phyloP scores from a whole-genome alignment of 495 filamentous ascomycete genomes.

The Penicillium chermesinum region DNA sequence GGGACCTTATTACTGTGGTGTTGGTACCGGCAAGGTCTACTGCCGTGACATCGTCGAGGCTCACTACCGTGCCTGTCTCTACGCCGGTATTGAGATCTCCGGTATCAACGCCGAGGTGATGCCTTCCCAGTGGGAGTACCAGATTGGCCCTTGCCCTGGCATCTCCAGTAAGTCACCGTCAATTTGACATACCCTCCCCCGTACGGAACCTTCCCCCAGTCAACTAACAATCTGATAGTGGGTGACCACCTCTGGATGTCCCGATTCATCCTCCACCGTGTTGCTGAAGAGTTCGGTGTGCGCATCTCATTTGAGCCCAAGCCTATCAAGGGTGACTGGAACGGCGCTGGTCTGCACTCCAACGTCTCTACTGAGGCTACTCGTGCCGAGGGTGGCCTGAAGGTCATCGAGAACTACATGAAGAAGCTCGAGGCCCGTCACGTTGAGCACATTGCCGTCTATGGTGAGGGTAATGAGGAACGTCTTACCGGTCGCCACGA shows the following conservation, averaged over 20 bases:
- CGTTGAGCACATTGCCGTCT: conserved; percentile 93
- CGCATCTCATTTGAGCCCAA: conserved; percentile 96
- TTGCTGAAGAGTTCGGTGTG: conserved; percentile 95
- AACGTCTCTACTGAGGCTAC: conserved; percentile 87
- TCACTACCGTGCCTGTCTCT: conserved; percentile 97
- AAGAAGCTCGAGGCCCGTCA: conserved; percentile 86
- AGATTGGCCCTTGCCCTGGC: conserved; percentile 89
- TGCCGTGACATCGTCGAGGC: conserved; percentile 98
- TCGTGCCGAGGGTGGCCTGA: conserved; percentile 90
- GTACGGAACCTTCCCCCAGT: too few relatives aligned
- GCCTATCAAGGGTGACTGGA: conserved; percentile 99
- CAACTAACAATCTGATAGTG: too few relatives aligned
- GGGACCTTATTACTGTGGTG: conserved; percentile 99
- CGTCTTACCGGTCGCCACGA: conserved; percentile 95
- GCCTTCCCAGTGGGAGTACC: conserved; percentile 99
- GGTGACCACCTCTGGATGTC: conserved; percentile 98
- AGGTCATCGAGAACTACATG: conserved; percentile 80
- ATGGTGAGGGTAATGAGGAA: conserved; percentile 87
- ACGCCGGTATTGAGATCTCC: conserved; percentile 86
- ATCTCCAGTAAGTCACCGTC: conserved; percentile 62
- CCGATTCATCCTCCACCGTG: conserved; percentile 91
- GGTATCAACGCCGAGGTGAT: conserved; percentile 99
- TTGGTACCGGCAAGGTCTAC: conserved; percentile 94
- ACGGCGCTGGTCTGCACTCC: conserved; percentile 96
- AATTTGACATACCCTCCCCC: too few relatives aligned